These are phyloP conservation scores for Pichia ethanolica DNA, from an alignment of 805 yeast species.

Conservation along the genomic window DNA sequence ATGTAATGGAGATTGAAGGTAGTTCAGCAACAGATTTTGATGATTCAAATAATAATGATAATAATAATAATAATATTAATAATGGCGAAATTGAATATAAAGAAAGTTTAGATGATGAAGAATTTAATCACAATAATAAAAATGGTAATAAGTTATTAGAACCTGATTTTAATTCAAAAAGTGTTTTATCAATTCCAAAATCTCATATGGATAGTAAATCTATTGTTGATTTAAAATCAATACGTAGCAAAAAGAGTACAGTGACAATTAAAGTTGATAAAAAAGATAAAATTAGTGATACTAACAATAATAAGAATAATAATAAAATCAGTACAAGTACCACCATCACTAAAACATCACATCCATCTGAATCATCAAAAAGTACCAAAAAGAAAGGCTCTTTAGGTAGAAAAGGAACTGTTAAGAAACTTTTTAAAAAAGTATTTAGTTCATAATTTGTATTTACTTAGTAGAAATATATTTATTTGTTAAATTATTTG, in stretches of 20 bases:
- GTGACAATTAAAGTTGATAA: background rate
- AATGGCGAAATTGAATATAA: background rate
- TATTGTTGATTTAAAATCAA: background rate
- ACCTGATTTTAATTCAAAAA: background rate
- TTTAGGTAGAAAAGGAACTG: slow-evolving; percentile 1
- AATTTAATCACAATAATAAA: background rate
- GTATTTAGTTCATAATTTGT: slow-evolving; percentile 2
- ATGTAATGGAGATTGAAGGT: slow-evolving; percentile 2
- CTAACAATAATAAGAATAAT: background rate
- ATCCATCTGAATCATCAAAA: background rate
- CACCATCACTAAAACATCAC: background rate
- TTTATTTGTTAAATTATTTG: no score
- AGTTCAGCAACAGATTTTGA: background rate
- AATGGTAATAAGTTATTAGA: background rate
- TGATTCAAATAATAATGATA: background rate
- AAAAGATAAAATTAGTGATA: background rate
- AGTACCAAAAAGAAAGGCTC: background rate
- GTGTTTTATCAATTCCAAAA: background rate
- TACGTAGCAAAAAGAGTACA: background rate
- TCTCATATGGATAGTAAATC: no score
- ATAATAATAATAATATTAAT: no score
- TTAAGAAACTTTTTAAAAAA: slow-evolving; percentile 6
- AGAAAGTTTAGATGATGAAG: background rate
- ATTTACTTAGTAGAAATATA: background rate
- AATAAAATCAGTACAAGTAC: background rate